Conservation (phyloP, 768 basidiomycete species). For the Lepiota venenata region DNA sequence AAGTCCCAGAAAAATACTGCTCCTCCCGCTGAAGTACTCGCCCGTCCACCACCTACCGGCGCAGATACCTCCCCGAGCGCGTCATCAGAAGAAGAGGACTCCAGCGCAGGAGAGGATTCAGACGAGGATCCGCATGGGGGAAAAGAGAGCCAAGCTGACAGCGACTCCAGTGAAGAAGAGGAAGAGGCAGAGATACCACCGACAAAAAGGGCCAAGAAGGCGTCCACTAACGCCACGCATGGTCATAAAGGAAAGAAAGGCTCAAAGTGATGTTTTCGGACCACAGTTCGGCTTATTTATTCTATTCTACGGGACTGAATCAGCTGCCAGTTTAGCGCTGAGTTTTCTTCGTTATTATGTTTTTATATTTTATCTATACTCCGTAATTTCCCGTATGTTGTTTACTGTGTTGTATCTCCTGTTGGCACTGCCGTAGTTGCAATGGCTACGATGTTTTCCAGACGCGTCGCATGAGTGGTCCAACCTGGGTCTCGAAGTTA, state of each 20-base stretch:
- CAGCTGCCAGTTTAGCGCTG: background rate
- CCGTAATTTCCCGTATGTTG: background rate
- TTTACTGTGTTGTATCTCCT: constrained; percentile 7
- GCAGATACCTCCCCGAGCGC: constrained; percentile 25
- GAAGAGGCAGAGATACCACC: constrained; percentile 24
- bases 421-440: constrained; percentile 9
- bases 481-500: too few relatives aligned
- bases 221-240: background rate
- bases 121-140: constrained; percentile 31
- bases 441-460: background rate
- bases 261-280: background rate
- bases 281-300: background rate
- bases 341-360: constrained; percentile 15
- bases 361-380: constrained; percentile 21
- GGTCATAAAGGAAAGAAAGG: constrained; percentile 7
- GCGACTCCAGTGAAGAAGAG: constrained; percentile 27
- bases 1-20: constrained; percentile 18
- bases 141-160: constrained; percentile 20
- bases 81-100: constrained; percentile 23
- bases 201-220: constrained; percentile 8
- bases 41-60: constrained; percentile 22
- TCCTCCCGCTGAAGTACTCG: constrained; percentile 18
- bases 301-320: constrained; percentile 3
- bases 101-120: constrained; percentile 32
- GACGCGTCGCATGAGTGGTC: too few relatives aligned